Evolutionary conservation across 352 stramenopile species (phyloP), one percentile per base, ranked within the genome.

Genomic region (Phytophthora cajani): DNA sequence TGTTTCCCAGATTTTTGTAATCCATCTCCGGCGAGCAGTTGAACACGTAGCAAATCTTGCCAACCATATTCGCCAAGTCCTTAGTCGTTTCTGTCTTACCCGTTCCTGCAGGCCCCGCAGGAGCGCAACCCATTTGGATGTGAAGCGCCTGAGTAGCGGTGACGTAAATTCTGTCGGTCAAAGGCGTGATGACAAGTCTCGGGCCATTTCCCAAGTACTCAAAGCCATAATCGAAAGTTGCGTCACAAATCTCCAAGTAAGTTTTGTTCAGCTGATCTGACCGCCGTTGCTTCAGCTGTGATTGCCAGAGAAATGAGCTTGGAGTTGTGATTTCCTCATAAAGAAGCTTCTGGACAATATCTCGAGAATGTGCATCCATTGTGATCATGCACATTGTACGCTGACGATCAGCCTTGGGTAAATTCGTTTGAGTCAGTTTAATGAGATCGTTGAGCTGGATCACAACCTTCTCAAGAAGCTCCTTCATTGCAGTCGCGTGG

Each of bases 31-130:
- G 95, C 6, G 95, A 98, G 69, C 93, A 98, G 58, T 98, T 98
- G 69, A 98, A 98, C 27, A 97, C 92, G 64, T 98, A 98, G 64
- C 94, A 98, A 30, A 92, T 84, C 67, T 98, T 98, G 12, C 91
- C 96, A 0, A 99, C 72, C 67, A 97, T 95, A 56, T 89, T 96
- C 3, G 93, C 93, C 8, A 99, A 73, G 60, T 99, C 95, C 69
- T 98, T 98, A 0, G 96, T 99, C 17, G 91, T 97, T 77, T 98
- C 95, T 3, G 96, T 98, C 74, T 99, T 98, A n/a, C 93, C 92
- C 3, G 93, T 98, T 23, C 91, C 93, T 3, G 88, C 89, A 12
- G 89, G 87, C 3, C 93, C 96, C 11, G 94, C 92, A 46, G 96
- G 93, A 40, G 93, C 94, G 71, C 96, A 98, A n/a, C 96, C 96